Percentiles rank a stretch among this genome's conserved stretches.
Evolutionary conservation across 1,284 basidiomycete genomes (phyloP).

Genomic region (Microbotryomycetes sp.): DNA sequence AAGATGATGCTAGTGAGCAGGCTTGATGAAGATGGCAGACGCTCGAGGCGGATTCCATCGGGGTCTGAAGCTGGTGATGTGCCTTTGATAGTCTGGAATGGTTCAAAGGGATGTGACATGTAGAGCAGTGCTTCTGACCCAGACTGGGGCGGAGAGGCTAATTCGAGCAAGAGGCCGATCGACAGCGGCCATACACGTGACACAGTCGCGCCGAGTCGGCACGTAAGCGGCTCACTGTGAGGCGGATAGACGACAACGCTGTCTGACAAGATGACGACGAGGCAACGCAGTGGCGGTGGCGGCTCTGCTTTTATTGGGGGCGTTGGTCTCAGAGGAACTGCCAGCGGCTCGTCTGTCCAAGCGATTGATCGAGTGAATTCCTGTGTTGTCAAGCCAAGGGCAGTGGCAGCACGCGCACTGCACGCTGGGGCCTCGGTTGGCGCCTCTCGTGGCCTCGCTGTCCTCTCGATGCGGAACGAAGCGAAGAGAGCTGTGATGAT

Average conservation of each 20-base stretch:
- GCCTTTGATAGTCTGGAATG: no score
- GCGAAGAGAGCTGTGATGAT: constrained; percentile 23
- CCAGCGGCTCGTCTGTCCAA: constrained; percentile 20
- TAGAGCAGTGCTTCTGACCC: constrained; percentile 61
- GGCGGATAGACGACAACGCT: constrained; percentile 12
- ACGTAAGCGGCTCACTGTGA: constrained; percentile 7
- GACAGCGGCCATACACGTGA: constrained; percentile 9
- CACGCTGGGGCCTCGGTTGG: neutral
- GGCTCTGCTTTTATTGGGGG: neutral
- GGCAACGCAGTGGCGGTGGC: constrained; percentile 1
- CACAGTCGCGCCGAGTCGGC: constrained; percentile 21
- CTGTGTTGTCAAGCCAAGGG: neutral
- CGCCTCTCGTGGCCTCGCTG: neutral
- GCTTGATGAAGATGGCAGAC: no score
- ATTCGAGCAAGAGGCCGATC: constrained; percentile 13
- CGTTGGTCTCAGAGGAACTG: constrained; percentile 12
- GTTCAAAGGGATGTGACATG: constrained; percentile 48
- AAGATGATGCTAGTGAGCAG: no score
- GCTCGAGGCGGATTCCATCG: no score
- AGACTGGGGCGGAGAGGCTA: constrained; percentile 38
- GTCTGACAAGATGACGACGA: constrained; percentile 24
- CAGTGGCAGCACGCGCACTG: no score
- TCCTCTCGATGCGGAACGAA: neutral
- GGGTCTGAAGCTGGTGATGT: no score
- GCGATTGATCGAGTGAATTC: neutral